These are phyloP conservation scores for Inonotus obliquus DNA, from an alignment of 1,284 basidiomycete species.

Conservation along the genomic window DNA sequence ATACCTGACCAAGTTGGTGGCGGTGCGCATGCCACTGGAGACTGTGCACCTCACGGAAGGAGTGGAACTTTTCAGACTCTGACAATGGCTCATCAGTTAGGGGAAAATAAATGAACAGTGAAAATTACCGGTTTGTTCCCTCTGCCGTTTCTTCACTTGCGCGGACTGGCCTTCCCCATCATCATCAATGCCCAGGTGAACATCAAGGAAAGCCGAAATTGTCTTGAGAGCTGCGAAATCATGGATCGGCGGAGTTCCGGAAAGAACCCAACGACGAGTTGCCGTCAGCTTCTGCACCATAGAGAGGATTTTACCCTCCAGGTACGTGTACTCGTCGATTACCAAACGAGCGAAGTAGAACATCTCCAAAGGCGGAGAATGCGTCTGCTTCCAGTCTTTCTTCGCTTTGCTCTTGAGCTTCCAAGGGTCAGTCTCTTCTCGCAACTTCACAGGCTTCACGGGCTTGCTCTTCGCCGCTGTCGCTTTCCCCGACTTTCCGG, in stretches of 20 bases:
- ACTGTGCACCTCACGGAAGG: conserved; percentile 91
- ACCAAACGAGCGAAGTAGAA: conserved; percentile 89
- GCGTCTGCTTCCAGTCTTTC: conserved; percentile 76
- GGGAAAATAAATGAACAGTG: conserved; percentile 13
- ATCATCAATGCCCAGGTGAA: conserved; percentile 88
- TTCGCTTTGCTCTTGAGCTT: conserved; percentile 56
- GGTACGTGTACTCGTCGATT: conserved; percentile 94
- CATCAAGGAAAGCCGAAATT: conserved; percentile 80
- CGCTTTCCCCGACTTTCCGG: conserved; percentile 44
- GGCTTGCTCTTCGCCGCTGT: conserved; percentile 43
- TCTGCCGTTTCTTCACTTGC: conserved; percentile 72
- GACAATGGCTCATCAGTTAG: conserved; percentile 10
- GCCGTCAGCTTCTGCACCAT: conserved; percentile 77
- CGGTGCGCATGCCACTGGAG: conserved; percentile 89
- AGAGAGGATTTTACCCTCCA: conserved; percentile 75
- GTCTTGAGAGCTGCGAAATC: conserved; percentile 90
- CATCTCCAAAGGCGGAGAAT: conserved; percentile 82
- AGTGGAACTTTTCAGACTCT: conserved; percentile 93
- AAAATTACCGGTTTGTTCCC: conserved; percentile 73
- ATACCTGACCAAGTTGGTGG: conserved; percentile 78
- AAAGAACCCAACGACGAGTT: conserved; percentile 89
- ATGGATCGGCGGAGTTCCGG: conserved; percentile 90
- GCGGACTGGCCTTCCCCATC: conserved; percentile 77
- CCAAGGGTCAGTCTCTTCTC: conserved; percentile 78
- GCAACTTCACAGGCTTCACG: conserved; percentile 56